These are phyloP conservation scores for Penicillium sp. DNA, from an alignment of 2,329 filamentous ascomycete species.

Conservation along the genomic window DNA sequence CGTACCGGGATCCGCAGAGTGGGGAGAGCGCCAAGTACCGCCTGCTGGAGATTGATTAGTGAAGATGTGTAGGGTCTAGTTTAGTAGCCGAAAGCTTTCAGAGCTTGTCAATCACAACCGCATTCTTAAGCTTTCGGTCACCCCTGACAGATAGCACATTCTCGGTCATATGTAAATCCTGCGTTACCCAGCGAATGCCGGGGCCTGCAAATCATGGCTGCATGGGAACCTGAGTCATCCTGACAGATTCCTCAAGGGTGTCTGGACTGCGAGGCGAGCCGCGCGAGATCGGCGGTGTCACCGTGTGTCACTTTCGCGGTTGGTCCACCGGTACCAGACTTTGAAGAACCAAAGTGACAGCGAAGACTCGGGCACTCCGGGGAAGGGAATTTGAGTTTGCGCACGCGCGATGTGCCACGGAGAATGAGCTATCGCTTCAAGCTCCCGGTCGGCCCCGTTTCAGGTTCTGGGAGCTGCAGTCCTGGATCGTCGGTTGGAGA, in stretches of 20 bases:
- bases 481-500: not conserved
- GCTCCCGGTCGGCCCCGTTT: not conserved
- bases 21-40: slow-evolving; percentile 36
- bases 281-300: not conserved
- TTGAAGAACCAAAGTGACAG: too few species aligned
- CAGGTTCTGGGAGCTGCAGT: not conserved
- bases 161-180: not conserved
- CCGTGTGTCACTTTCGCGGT: not conserved
- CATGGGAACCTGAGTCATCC: too few species aligned
- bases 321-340: not conserved
- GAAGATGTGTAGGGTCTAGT: not conserved
- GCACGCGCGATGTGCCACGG: not conserved
- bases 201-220: not conserved
- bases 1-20: slow-evolving; percentile 32
- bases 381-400: not conserved
- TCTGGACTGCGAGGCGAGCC: not conserved
- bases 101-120: not conserved
- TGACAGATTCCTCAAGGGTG: too few species aligned
- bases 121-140: not conserved
- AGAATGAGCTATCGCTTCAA: too few species aligned
- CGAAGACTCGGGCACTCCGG: not conserved
- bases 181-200: not conserved
- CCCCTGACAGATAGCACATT: not conserved
- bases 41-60: slow-evolving; percentile 39
- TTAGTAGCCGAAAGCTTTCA: not conserved